Conservation (phyloP, 2,329 filamentous ascomycete genomes). For the Phialophora verrucosa region DNA sequence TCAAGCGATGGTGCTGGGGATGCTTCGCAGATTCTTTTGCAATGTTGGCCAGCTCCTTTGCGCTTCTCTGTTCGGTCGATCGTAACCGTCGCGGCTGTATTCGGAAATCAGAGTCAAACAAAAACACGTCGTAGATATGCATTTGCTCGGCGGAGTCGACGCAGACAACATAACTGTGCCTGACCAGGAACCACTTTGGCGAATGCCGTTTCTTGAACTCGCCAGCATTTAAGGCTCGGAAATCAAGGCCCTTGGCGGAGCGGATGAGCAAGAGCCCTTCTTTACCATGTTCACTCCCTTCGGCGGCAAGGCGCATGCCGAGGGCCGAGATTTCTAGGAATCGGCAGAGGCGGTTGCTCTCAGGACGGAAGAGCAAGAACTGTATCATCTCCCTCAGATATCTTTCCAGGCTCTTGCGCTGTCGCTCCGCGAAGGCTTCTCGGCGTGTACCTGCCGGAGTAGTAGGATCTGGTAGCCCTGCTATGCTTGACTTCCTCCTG, state of each 20-base stretch:
- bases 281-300: constrained; percentile 97
- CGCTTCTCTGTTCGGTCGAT: constrained; percentile 53
- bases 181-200: constrained; percentile 97
- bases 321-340: constrained; percentile 94
- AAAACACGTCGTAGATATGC: constrained; percentile 97
- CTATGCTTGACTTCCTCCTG: constrained; percentile 64
- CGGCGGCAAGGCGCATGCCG: constrained; percentile 88
- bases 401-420: constrained; percentile 78
- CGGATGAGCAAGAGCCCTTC: constrained; percentile 94
- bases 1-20: constrained; percentile 80
- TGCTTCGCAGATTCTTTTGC: constrained; percentile 66
- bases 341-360: constrained; percentile 93
- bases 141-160: constrained; percentile 99
- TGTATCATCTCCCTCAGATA: constrained; percentile 94
- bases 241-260: constrained; percentile 85
- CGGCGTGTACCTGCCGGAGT: constrained; percentile 48
- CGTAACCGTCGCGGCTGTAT: constrained; percentile 64
- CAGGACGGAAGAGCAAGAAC: constrained; percentile 94
- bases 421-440: constrained; percentile 50
- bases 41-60: constrained; percentile 67
- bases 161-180: constrained; percentile 95
- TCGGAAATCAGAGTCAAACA: constrained; percentile 88
- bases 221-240: constrained; percentile 77
- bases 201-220: constrained; percentile 72
- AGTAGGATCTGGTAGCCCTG: constrained; percentile 48